phyloP scores from a whole-genome alignment of 495 filamentous ascomycete genomes.

The Elaphomyces granulatus region DNA sequence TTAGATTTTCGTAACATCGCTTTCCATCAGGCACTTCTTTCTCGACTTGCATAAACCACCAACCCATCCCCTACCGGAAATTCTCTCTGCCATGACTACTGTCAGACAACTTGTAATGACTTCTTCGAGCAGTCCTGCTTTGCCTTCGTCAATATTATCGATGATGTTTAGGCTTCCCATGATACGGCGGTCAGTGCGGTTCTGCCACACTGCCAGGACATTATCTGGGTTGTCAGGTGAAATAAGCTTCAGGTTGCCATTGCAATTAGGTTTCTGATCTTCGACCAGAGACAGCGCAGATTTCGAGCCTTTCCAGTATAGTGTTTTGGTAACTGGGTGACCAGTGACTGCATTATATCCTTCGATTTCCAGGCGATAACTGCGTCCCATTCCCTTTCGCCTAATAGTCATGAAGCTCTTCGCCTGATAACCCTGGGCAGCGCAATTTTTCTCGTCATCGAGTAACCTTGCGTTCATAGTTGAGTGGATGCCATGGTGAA shows the following conservation, averaged over 20 bases:
- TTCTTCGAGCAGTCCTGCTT: background rate
- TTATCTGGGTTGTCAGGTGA: background rate
- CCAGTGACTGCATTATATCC: background rate
- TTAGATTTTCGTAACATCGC: too few relatives aligned
- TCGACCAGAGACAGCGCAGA: background rate
- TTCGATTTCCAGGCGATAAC: background rate
- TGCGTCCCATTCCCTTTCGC: background rate
- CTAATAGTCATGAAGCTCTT: background rate
- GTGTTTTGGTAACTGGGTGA: background rate
- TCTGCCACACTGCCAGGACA: background rate
- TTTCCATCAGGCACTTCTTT: too few relatives aligned
- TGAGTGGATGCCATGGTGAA: background rate
- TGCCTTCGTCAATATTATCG: background rate
- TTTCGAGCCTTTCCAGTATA: conserved; percentile 1
- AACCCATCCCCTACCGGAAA: too few relatives aligned
- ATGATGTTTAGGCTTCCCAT: background rate
- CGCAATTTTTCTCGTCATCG: too few relatives aligned
- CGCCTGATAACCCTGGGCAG: background rate
- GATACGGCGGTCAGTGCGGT: background rate
- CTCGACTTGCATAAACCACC: too few relatives aligned
- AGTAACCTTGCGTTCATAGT: too few relatives aligned
- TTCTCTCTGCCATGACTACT: background rate
- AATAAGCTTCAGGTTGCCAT: background rate
- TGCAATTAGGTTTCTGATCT: background rate
- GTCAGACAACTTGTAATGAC: background rate